Evolutionary conservation across 768 basidiomycete genomes (phyloP).

Genomic region (Rhodotorula babjevae): DNA sequence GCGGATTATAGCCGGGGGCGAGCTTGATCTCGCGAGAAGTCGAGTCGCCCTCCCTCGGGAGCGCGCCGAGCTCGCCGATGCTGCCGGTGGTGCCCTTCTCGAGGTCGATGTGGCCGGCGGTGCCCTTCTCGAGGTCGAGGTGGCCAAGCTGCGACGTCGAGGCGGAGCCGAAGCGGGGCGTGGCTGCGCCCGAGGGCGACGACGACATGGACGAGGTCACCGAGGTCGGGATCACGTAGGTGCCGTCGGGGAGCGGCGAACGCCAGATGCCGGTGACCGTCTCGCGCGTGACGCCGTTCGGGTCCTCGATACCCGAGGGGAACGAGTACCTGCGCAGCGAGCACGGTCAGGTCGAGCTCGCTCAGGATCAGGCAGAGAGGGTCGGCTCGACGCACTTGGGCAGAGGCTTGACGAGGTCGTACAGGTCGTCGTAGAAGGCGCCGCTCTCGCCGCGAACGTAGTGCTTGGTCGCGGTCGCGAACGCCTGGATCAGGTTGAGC

Average conservation of each 20-base stretch:
- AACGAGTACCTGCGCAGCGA: slow-evolving; percentile 27
- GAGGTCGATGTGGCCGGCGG: no score
- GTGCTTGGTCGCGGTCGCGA: slow-evolving; percentile 42
- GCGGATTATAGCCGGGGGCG: slow-evolving; percentile 20
- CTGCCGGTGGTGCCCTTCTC: neutral
- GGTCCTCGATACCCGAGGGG: slow-evolving; percentile 22
- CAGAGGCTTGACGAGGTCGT: slow-evolving; percentile 63
- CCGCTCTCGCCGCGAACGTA: slow-evolving; percentile 65
- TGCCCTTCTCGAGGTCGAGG: slow-evolving; percentile 25
- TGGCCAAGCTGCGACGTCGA: neutral
- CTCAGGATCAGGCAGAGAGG: neutral
- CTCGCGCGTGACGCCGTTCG: neutral
- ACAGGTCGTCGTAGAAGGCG: slow-evolving; percentile 69
- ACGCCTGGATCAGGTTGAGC: slow-evolving; percentile 47
- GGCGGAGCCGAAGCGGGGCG: neutral
- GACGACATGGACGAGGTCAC: neutral
- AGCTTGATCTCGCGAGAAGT: slow-evolving; percentile 5
- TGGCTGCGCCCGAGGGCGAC: neutral
- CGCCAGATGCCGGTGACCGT: slow-evolving; percentile 25
- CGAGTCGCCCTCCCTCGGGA: neutral
- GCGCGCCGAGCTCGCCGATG: neutral
- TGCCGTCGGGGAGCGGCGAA: slow-evolving; percentile 13
- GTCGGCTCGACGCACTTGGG: slow-evolving; percentile 45
- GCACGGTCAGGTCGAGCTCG: no score
- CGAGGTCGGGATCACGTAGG: slow-evolving; percentile 6